Conservation (phyloP, 2,329 filamentous ascomycete genomes). For the Chaetomiaceae sp. region DNA sequence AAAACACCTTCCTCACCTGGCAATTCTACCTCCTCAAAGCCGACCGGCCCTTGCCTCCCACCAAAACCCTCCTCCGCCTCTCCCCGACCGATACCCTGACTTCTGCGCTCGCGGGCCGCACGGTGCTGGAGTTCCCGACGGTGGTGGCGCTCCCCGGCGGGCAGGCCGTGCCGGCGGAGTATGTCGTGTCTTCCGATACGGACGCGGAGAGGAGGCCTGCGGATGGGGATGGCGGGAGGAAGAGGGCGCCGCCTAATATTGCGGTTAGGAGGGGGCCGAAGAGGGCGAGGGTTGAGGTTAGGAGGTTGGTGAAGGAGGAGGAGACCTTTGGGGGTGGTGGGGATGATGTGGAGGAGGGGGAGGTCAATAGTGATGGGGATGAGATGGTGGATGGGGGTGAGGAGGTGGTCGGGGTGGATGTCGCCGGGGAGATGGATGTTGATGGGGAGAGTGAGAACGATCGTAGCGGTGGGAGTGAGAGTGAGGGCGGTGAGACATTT, state of each 20-base stretch:
- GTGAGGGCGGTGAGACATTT: neutral
- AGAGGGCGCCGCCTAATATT: neutral
- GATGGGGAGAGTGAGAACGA: neutral
- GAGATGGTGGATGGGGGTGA: conserved; percentile 3
- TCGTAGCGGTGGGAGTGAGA: neutral
- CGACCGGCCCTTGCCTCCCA: neutral
- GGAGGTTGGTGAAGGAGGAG: neutral
- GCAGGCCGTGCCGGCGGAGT: conserved; percentile 21
- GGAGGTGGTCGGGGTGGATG: neutral
- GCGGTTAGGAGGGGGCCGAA: conserved; percentile 10
- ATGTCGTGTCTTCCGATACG: conserved; percentile 18
- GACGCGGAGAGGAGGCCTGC: conserved; percentile 11
- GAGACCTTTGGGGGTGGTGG: neutral
- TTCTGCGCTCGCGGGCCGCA: conserved; percentile 47
- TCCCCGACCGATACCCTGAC: conserved; percentile 41
- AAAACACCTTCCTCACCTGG: conserved; percentile 16
- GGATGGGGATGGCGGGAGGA: neutral
- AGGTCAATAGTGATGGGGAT: conserved; percentile 22
- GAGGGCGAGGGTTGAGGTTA: conserved; percentile 5
- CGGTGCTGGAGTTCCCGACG: conserved; percentile 66
- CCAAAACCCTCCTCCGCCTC: conserved; percentile 48
- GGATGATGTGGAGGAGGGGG: conserved; percentile 21
- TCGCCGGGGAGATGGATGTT: neutral
- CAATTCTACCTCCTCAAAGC: conserved; percentile 27
- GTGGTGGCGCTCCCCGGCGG: conserved; percentile 50